Evolutionary conservation across 768 basidiomycete genomes (phyloP), one percentile per base, ranked within the genome.

Genomic region (Hebeloma cylindrosporum): DNA sequence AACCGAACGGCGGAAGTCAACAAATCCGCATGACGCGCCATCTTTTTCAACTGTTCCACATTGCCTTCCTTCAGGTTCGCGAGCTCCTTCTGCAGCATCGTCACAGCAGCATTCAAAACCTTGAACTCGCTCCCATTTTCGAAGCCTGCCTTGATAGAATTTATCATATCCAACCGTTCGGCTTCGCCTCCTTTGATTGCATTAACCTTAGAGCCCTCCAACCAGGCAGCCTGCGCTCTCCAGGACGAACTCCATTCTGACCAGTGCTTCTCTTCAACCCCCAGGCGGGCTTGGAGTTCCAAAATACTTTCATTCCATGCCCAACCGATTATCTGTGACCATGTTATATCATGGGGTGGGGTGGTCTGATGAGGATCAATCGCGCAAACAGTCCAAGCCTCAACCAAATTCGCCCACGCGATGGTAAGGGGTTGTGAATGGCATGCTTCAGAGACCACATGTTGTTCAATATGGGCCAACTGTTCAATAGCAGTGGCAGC

Each of bases 351-450:
- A 63, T 98, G 95, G 6, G 72, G 74, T 0, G 92, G 92, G 2
- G 82, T 86, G 5, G 92, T 94, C 43, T 75, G 72, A 59, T 98
- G 95, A 5, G 95, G 94, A 57, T 98, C 88, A n/a, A 80, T 77
- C 0, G 93, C 91, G 53, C 90, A 94, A 3, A 78, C 70, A 5
- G 73, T 84, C 93, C 93, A 97, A 0, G 73, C 68, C 47, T 79
- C 78, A 2, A 91, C 52, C 7, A 92, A 65, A 7, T 67, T 64
- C 4, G 77, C 65, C 78, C 85, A 93, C 3, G 79, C 71, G 20
- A 62, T 46, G 28, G 65, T 66, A 30, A 79, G 69, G 17, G 43
- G 57, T 42, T 41, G 48, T 8, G 71, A 72, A 6, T 54, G 56
- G 45, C 70, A 72, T 6, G 60, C 53, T 1, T 64, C 54, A 4